These are phyloP conservation scores for Raddia guianensis DNA, from an alignment of 176 grass and related monocot species.

Conservation along the genomic window DNA sequence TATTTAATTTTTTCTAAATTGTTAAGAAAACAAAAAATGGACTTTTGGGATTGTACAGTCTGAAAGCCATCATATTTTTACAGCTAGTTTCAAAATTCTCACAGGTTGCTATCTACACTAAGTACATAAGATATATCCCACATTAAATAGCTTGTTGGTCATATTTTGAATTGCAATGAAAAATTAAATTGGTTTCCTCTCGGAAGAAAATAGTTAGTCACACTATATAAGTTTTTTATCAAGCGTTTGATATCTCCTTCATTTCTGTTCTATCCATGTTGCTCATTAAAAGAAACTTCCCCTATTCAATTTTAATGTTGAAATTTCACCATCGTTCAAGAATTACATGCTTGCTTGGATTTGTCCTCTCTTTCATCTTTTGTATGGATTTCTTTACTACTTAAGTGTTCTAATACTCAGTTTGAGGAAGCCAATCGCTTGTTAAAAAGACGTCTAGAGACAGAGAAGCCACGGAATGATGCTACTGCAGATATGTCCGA, in stretches of 20 bases:
- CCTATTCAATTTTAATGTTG: conserved; percentile 18
- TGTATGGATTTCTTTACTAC: conserved; percentile 26
- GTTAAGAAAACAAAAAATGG: conserved; percentile 22
- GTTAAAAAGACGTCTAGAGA: conserved; percentile 60
- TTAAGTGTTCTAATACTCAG: conserved; percentile 49
- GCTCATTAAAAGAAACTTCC: neutral
- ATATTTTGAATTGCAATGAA: neutral
- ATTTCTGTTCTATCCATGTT: neutral
- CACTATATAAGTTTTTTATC: neutral
- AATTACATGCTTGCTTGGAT: conserved; percentile 10
- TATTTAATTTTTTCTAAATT: conserved; percentile 15
- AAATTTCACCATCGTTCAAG: conserved; percentile 8
- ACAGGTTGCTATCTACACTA: neutral
- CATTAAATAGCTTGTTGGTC: conserved; percentile 2
- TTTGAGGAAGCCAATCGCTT: conserved; percentile 64
- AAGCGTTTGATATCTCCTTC: neutral
- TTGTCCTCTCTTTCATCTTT: conserved; percentile 20
- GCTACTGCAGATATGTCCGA: conserved; percentile 84
- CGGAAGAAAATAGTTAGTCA: neutral
- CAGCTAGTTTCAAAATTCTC: neutral
- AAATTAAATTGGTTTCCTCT: neutral
- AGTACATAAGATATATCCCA: conserved; percentile 14
- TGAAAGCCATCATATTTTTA: neutral
- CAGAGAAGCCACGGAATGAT: conserved; percentile 56
- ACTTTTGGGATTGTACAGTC: neutral